phyloP scores from a whole-genome alignment of 2,329 filamentous ascomycete genomes.

The Xylariaceae sp. region DNA sequence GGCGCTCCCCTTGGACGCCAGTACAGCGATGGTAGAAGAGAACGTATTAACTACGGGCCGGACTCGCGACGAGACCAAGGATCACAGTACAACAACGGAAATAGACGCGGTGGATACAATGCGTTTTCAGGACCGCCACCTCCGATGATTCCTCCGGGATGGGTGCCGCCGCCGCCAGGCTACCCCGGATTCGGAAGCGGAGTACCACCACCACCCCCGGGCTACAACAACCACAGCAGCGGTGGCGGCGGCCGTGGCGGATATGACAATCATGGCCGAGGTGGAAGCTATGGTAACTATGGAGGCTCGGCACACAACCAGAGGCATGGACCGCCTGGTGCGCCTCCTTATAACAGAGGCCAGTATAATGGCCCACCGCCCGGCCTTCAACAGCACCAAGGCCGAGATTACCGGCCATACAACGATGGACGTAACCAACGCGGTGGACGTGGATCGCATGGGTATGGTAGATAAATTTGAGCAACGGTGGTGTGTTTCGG shows the following conservation, averaged over 20 bases:
- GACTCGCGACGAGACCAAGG: constrained; percentile 27
- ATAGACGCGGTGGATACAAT: constrained; percentile 33
- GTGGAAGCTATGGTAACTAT: constrained; percentile 19
- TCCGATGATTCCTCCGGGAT: constrained; percentile 31
- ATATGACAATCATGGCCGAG: constrained; percentile 23
- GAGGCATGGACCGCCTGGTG: constrained; percentile 19
- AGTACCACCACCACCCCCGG: constrained; percentile 37
- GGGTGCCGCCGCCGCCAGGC: constrained; percentile 38
- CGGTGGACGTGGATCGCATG: constrained; percentile 19
- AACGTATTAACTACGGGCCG: constrained; percentile 32
- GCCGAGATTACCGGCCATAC: constrained; percentile 25
- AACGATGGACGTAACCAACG: constrained; percentile 26
- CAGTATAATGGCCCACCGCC: constrained; percentile 26
- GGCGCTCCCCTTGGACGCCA: constrained; percentile 53
- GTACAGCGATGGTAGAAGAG: constrained; percentile 27
- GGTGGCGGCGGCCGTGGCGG: constrained; percentile 22
- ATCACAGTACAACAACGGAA: constrained; percentile 42
- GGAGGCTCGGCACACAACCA: constrained; percentile 27
- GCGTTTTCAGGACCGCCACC: constrained; percentile 26
- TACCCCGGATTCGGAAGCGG: constrained; percentile 34
- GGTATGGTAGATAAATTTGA: neutral
- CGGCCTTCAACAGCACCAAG: constrained; percentile 19
- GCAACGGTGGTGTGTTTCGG: neutral
- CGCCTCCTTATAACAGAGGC: constrained; percentile 21
- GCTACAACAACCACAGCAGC: constrained; percentile 21